Percentiles rank a stretch among this genome's conserved stretches.
Conservation (phyloP, 2,329 filamentous ascomycete genomes). For the Trichothecium roseum region DNA sequence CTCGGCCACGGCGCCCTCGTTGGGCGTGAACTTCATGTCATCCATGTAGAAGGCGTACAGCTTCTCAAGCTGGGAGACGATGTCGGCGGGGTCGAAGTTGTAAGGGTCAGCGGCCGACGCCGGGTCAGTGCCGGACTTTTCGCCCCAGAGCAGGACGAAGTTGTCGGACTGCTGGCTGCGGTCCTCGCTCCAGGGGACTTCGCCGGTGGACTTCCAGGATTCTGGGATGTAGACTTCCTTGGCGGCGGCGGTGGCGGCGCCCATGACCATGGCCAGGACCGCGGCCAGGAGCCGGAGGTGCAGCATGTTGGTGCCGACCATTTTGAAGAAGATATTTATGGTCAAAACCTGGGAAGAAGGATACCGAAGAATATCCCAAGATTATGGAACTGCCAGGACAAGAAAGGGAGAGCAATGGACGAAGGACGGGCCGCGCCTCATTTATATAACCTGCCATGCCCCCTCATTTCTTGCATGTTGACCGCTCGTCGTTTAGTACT, state of each 20-base stretch:
- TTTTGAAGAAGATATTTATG: no score
- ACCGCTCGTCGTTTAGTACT: no score
- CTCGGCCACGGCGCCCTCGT: constrained; percentile 1
- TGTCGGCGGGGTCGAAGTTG: constrained; percentile 1
- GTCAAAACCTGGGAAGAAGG: no score
- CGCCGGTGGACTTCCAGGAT: constrained; percentile 1
- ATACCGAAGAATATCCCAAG: no score
- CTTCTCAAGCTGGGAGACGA: constrained; percentile 1
- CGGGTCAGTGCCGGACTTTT: constrained; percentile 2
- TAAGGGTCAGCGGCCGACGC: background rate
- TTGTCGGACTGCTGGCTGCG: constrained; percentile 2
- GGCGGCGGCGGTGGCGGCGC: background rate
- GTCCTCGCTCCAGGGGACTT: constrained; percentile 1
- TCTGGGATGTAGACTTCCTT: constrained; percentile 1
- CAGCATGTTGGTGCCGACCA: no score
- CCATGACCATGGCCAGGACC: background rate
- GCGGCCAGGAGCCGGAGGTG: background rate
- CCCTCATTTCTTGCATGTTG: no score
- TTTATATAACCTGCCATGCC: no score
- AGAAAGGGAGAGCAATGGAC: no score
- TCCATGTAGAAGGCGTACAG: constrained; percentile 2
- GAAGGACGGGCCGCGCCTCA: no score
- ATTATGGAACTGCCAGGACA: no score
- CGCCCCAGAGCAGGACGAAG: constrained; percentile 2
- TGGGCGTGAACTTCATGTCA: constrained; percentile 2